phyloP scores from a whole-genome alignment of 768 basidiomycete genomes.

The Lactarius trivialis region DNA sequence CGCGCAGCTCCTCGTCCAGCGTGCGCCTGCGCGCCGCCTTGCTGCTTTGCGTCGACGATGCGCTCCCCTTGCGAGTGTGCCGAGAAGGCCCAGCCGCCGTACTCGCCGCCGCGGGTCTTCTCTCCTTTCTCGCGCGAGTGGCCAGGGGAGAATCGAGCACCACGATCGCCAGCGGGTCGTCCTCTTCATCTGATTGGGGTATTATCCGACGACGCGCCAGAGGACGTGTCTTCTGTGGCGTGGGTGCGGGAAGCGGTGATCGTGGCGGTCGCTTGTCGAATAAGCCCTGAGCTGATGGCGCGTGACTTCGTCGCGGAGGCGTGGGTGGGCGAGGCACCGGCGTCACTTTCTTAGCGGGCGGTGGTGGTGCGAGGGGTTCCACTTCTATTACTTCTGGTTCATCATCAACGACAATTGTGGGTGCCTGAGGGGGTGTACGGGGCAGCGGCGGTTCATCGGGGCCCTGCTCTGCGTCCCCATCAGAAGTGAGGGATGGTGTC shows the following conservation, averaged over 20 bases:
- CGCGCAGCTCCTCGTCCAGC: conserved; percentile 60
- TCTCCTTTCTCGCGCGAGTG: conserved; percentile 3
- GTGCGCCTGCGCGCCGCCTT: conserved; percentile 41
- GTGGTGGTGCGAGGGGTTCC: not conserved
- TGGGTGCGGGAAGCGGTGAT: conserved; percentile 52
- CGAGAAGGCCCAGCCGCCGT: not conserved
- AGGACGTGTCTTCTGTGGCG: conserved; percentile 50
- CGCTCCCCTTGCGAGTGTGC: not conserved
- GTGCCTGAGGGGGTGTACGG: conserved; percentile 21
- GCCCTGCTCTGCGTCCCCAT: conserved; percentile 15
- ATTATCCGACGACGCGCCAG: conserved; percentile 32
- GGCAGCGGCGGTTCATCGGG: conserved; percentile 17
- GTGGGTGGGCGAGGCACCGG: conserved; percentile 5
- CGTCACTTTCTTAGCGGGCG: conserved; percentile 1
- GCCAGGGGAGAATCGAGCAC: conserved; percentile 3
- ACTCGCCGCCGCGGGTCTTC: not conserved
- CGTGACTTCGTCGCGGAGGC: not conserved
- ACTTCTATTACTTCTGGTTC: conserved; percentile 1
- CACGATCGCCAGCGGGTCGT: conserved; percentile 15
- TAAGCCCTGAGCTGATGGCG: conserved; percentile 25
- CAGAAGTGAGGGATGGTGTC: conserved; percentile 23
- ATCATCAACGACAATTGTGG: not conserved
- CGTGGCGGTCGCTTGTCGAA: conserved; percentile 57
- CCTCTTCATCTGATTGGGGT: conserved; percentile 3
- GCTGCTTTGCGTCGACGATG: conserved; percentile 12